A percentile compares a stretch with the other conserved stretches of the same genome.
phyloP scores from a whole-genome alignment of 1,284 basidiomycete species.

The Cyathus pygmaeus region DNA sequence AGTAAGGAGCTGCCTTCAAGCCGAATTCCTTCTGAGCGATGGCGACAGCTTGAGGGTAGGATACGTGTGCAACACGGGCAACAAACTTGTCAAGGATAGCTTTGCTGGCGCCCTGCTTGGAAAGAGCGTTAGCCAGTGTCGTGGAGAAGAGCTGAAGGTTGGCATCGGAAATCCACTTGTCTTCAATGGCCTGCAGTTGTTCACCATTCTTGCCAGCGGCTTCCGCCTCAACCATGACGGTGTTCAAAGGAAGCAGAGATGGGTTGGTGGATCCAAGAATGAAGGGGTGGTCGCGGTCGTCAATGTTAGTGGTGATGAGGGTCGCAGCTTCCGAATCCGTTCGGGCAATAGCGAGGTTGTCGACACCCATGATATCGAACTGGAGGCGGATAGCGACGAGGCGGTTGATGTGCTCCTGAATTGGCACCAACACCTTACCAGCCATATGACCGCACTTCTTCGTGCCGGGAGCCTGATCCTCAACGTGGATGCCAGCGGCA shows the following conservation, averaged over 20 bases:
- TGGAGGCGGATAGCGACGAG: conserved; percentile 88
- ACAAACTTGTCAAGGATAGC: conserved; percentile 67
- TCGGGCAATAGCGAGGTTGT: conserved; percentile 90
- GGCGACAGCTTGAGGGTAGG: conserved; percentile 75
- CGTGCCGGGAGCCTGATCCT: conserved; percentile 92
- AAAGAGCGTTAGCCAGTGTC: conserved; percentile 79
- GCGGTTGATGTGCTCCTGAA: conserved; percentile 86
- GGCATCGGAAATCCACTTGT: conserved; percentile 80
- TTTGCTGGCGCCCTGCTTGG: conserved; percentile 65
- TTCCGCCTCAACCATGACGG: conserved; percentile 82
- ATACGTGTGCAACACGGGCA: conserved; percentile 69
- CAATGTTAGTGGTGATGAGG: conserved; percentile 86
- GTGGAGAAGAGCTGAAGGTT: conserved; percentile 84
- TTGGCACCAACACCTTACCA: conserved; percentile 93
- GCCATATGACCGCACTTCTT: conserved; percentile 94
- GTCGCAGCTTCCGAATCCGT: conserved; percentile 93
- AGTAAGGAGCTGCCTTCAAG: conserved; percentile 76
- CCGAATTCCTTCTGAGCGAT: conserved; percentile 88
- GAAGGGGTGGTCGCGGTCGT: conserved; percentile 82
- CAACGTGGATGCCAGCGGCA: conserved; percentile 88
- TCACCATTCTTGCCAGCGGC: conserved; percentile 71
- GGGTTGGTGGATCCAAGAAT: conserved; percentile 76
- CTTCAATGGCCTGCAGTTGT: conserved; percentile 82
- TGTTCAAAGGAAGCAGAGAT: conserved; percentile 71
- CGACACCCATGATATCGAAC: conserved; percentile 87